These are phyloP conservation scores for Trametes cingulata DNA, from an alignment of 768 basidiomycete genomes.

Conservation along the genomic window DNA sequence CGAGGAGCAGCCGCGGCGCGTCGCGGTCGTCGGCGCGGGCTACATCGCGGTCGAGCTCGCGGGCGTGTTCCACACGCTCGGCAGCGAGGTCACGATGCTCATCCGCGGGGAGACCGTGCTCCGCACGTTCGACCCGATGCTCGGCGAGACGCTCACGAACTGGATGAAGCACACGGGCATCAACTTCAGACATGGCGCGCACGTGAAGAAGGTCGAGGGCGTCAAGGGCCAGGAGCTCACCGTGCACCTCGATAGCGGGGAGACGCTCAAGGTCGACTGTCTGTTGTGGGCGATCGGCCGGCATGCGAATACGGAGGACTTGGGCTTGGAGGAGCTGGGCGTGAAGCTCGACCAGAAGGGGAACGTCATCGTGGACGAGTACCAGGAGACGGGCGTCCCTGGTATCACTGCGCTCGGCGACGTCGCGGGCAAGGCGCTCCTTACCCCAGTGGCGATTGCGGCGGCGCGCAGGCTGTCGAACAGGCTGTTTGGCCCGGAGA, in stretches of 20 bases:
- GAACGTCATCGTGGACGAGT: constrained; percentile 89
- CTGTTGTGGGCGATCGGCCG: constrained; percentile 96
- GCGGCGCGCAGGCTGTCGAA: constrained; percentile 90
- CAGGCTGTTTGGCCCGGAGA: constrained; percentile 83
- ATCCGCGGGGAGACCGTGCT: constrained; percentile 90
- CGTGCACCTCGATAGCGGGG: constrained; percentile 73
- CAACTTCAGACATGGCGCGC: constrained; percentile 76
- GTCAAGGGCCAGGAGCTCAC: constrained; percentile 69
- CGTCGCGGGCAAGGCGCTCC: constrained; percentile 85
- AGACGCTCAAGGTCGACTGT: constrained; percentile 80
- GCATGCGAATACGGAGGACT: constrained; percentile 70
- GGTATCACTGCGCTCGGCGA: constrained; percentile 87
- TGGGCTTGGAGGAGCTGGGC: constrained; percentile 78
- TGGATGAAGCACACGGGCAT: constrained; percentile 97
- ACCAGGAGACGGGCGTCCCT: constrained; percentile 75
- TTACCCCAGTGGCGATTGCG: constrained; percentile 98
- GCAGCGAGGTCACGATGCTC: constrained; percentile 88
- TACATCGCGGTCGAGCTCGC: constrained; percentile 98
- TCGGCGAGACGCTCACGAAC: constrained; percentile 82
- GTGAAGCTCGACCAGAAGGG: constrained; percentile 77
- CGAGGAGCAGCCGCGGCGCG: constrained; percentile 86
- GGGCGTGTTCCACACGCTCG: constrained; percentile 88
- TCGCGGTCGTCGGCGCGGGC: constrained; percentile 93
- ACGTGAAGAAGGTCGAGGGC: constrained; percentile 78
- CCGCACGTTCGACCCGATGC: constrained; percentile 85